phyloP scores from a whole-genome alignment of 78 protist genomes.

The Thecamonas trahens region DNA sequence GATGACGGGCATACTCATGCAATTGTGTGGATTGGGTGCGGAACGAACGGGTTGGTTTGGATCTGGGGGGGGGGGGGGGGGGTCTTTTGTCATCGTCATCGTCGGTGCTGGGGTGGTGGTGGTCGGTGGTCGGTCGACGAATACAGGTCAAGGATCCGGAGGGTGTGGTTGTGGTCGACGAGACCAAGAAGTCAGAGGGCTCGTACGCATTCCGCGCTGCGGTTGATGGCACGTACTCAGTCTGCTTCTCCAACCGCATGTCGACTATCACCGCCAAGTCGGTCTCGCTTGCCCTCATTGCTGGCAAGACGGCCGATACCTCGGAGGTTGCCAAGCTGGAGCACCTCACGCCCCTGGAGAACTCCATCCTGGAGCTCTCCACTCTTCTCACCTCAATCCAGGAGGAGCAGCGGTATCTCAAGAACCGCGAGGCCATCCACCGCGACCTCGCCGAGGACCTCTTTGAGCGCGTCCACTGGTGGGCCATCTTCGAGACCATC shows the following conservation, averaged over 20 bases:
- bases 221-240: conserved; percentile 10
- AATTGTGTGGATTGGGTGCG: no score
- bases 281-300: conserved; percentile 1
- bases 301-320: background rate
- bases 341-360: conserved; percentile 15
- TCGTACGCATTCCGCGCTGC: no score
- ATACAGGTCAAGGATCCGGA: no score
- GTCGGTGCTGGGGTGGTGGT: no score
- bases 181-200: no score
- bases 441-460: conserved; percentile 27
- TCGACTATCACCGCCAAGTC: conserved; percentile 25
- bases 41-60: no score
- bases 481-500: conserved; percentile 23
- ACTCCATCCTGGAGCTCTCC: conserved; percentile 3
- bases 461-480: conserved; percentile 22
- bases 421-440: conserved; percentile 34
- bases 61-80: no score
- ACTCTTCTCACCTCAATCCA: conserved; percentile 18
- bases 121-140: no score
- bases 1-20: no score
- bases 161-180: no score
- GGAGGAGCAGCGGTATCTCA: conserved; percentile 31
- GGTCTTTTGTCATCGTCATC: no score
- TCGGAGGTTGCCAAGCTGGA: background rate
- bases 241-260: conserved; percentile 48